phyloP scores from a whole-genome alignment of 495 filamentous ascomycete species.

The Penicillium longicatenatum region DNA sequence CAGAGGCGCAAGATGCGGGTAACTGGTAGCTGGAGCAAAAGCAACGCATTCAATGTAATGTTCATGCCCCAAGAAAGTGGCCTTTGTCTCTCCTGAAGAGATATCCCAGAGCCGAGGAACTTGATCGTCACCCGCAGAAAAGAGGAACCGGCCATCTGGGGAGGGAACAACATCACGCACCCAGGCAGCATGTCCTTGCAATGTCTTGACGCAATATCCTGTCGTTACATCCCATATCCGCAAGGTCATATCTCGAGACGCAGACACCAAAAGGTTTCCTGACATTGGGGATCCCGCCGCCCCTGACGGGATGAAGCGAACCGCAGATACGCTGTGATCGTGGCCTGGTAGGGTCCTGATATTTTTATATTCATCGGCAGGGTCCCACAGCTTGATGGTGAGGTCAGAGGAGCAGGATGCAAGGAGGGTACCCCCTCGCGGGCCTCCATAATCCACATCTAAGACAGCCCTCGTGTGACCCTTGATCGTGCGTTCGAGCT shows the following conservation, averaged over 20 bases:
- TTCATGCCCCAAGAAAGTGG: slow-evolving; percentile 85
- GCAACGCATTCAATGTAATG: slow-evolving; percentile 88
- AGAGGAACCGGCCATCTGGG: slow-evolving; percentile 80
- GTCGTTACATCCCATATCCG: slow-evolving; percentile 93
- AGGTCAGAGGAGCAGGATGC: slow-evolving; percentile 90
- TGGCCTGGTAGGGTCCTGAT: slow-evolving; percentile 91
- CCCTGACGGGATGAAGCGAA: slow-evolving; percentile 89
- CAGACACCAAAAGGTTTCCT: slow-evolving; percentile 77
- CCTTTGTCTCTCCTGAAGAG: slow-evolving; percentile 65
- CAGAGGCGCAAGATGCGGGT: slow-evolving; percentile 72
- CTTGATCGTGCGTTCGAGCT: slow-evolving; percentile 88
- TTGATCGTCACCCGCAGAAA: slow-evolving; percentile 84
- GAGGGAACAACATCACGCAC: slow-evolving; percentile 87
- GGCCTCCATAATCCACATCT: slow-evolving; percentile 91
- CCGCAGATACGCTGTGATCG: slow-evolving; percentile 87
- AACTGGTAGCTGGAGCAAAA: slow-evolving; percentile 79
- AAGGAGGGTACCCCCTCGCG: slow-evolving; percentile 79
- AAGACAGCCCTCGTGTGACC: slow-evolving; percentile 89
- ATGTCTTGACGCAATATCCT: slow-evolving; percentile 67
- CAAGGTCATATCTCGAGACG: slow-evolving; percentile 80
- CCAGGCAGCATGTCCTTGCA: slow-evolving; percentile 83
- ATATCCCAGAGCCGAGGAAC: slow-evolving; percentile 86
- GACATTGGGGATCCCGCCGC: slow-evolving; percentile 49
- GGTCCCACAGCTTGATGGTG: slow-evolving; percentile 97
- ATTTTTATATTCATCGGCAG: slow-evolving; percentile 91